These are phyloP conservation scores for Mycena capillaripes DNA, from an alignment of 768 basidiomycete species.

Conservation along the genomic window DNA sequence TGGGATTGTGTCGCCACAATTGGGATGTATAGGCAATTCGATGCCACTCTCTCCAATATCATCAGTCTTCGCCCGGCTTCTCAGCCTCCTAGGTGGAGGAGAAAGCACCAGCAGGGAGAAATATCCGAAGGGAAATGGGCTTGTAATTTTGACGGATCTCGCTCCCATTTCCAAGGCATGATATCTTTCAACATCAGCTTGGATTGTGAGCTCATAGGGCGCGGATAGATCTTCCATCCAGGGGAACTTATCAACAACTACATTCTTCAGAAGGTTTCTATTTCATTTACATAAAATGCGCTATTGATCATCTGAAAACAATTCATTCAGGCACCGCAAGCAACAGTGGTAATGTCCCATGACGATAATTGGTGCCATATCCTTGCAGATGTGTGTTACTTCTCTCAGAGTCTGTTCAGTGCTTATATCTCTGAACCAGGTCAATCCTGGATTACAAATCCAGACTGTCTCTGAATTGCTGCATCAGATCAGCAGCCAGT, in stretches of 20 bases:
- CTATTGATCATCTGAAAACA: background rate
- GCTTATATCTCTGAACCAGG: too few relatives aligned
- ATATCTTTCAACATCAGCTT: too few relatives aligned
- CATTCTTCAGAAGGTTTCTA: background rate
- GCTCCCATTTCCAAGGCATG: background rate
- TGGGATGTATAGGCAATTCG: too few relatives aligned
- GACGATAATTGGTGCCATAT: too few relatives aligned
- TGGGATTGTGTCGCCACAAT: background rate
- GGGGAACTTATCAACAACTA: background rate
- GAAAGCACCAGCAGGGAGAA: background rate
- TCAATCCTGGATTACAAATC: too few relatives aligned
- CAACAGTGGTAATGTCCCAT: background rate
- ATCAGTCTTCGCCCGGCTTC: background rate
- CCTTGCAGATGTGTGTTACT: too few relatives aligned
- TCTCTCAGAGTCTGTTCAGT: too few relatives aligned
- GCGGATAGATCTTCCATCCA: background rate
- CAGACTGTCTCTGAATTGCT: too few relatives aligned
- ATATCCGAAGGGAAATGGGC: background rate
- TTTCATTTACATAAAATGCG: background rate
- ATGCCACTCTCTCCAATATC: too few relatives aligned
- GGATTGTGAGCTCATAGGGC: too few relatives aligned
- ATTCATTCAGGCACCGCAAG: background rate
- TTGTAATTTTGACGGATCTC: background rate
- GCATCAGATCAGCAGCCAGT: too few relatives aligned
- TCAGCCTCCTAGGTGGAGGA: background rate